A percentile compares a stretch with the other conserved stretches of the same genome.
These are phyloP conservation scores for Leccinum incarnatum DNA, from an alignment of 768 basidiomycete species.

Conservation along the genomic window DNA sequence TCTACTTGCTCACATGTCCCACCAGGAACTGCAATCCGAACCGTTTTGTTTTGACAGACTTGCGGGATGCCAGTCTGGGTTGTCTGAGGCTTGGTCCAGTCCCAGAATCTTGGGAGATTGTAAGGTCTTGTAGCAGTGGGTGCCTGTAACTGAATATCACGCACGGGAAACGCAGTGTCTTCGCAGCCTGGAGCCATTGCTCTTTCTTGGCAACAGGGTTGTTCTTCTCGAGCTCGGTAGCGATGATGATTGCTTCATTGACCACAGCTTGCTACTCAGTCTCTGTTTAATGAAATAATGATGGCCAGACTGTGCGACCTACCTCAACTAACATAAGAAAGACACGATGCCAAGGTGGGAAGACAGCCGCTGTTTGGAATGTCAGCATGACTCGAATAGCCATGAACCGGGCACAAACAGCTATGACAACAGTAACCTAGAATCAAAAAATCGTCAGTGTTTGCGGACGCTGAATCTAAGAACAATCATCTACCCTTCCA, in stretches of 20 bases:
- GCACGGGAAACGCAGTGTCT: conserved; percentile 17
- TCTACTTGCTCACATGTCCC: background rate
- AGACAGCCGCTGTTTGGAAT: conserved; percentile 15
- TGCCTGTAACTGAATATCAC: background rate
- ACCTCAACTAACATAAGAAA: conserved; percentile 13
- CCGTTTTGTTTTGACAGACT: background rate
- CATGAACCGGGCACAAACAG: background rate
- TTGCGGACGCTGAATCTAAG: background rate
- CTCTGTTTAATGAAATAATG: too few relatives aligned
- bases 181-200: conserved; percentile 13
- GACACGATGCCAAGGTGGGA: conserved; percentile 22
- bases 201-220: background rate
- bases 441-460: conserved; percentile 1
- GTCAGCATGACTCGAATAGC: background rate
- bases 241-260: conserved; percentile 13
- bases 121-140: background rate
- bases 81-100: conserved; percentile 11
- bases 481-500: conserved; percentile 5
- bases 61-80: conserved; percentile 3
- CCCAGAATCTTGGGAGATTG: conserved; percentile 14
- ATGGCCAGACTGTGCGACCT: background rate
- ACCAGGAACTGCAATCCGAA: background rate
- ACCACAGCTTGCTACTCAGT: conserved; percentile 18
- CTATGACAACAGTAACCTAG: conserved; percentile 22
- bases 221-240: background rate